A percentile compares a stretch with the other conserved stretches of the same genome.
These are phyloP conservation scores for Clarireedia hainanense DNA, from an alignment of 2,329 filamentous ascomycete species.

Conservation along the genomic window DNA sequence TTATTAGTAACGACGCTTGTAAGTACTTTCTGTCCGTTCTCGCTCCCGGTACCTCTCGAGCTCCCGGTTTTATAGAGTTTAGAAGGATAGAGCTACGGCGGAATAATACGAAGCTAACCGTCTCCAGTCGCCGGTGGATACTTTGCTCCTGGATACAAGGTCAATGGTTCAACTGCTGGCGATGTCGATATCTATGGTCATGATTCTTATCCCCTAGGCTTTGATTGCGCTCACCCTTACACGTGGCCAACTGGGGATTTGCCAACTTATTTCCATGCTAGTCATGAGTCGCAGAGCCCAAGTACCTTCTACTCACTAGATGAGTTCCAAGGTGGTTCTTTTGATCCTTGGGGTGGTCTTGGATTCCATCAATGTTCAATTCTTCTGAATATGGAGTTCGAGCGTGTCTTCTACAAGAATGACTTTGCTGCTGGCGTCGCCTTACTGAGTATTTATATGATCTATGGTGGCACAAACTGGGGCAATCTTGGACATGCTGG, in stretches of 20 bases:
- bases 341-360: conserved; percentile 66
- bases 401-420: conserved; percentile 75
- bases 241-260: conserved; percentile 51
- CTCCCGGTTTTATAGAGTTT: not conserved
- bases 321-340: conserved; percentile 62
- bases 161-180: conserved; percentile 24
- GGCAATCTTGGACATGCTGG: conserved; percentile 63
- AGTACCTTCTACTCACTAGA: conserved; percentile 55
- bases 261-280: conserved; percentile 46
- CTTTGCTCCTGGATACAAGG: conserved; percentile 24
- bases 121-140: conserved; percentile 16
- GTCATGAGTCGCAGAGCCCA: conserved; percentile 54
- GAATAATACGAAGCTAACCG: conserved; percentile 1
- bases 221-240: conserved; percentile 38
- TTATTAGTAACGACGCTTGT: conserved; percentile 66
- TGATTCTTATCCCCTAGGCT: conserved; percentile 38
- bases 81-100: not conserved
- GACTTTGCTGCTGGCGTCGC: conserved; percentile 56
- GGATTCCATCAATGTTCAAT: conserved; percentile 60
- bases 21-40: conserved; percentile 5
- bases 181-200: conserved; percentile 32
- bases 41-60: not conserved
- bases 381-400: conserved; percentile 65
- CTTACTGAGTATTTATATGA: conserved; percentile 71
- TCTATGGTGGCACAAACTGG: conserved; percentile 74